Evolutionary conservation across 352 stramenopile species (phyloP).

Genomic region (Pythium pectinolyticum): DNA sequence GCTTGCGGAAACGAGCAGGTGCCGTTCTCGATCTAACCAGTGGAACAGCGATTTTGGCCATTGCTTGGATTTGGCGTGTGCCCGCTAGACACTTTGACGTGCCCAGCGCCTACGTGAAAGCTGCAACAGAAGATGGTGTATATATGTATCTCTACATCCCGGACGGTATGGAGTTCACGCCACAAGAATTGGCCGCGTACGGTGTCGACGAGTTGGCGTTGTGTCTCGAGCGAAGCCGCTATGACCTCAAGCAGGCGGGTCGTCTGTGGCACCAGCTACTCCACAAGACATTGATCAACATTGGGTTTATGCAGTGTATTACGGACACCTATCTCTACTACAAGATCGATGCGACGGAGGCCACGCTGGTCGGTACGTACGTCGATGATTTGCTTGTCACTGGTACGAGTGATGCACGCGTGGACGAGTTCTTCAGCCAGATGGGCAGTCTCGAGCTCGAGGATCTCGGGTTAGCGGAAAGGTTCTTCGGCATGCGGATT

Average conservation of each 20-base stretch:
- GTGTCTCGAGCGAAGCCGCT: slow-evolving; percentile 26
- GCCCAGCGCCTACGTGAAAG: slow-evolving; percentile 39
- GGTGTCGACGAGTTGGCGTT: slow-evolving; percentile 26
- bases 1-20: slow-evolving; percentile 30
- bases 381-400: slow-evolving; percentile 37
- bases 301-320: slow-evolving; percentile 23
- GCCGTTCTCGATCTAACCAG: slow-evolving; percentile 34
- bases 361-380: slow-evolving; percentile 28
- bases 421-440: slow-evolving; percentile 26
- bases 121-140: slow-evolving; percentile 21
- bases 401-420: background rate
- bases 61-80: slow-evolving; percentile 23
- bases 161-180: slow-evolving; percentile 20
- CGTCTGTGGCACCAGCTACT: slow-evolving; percentile 31
- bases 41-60: slow-evolving; percentile 20
- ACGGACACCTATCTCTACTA: slow-evolving; percentile 33
- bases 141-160: slow-evolving; percentile 29
- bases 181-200: background rate
- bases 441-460: slow-evolving; percentile 28
- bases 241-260: slow-evolving; percentile 34
- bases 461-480: slow-evolving; percentile 22
- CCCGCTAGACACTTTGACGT: slow-evolving; percentile 33
- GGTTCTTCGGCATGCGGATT: slow-evolving; percentile 33
- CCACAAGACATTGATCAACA: slow-evolving; percentile 18
- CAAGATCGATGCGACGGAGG: slow-evolving; percentile 2